Evolutionary conservation across 2,329 filamentous ascomycete genomes (phyloP).

Genomic region (Pseudogymnoascus sp.): DNA sequence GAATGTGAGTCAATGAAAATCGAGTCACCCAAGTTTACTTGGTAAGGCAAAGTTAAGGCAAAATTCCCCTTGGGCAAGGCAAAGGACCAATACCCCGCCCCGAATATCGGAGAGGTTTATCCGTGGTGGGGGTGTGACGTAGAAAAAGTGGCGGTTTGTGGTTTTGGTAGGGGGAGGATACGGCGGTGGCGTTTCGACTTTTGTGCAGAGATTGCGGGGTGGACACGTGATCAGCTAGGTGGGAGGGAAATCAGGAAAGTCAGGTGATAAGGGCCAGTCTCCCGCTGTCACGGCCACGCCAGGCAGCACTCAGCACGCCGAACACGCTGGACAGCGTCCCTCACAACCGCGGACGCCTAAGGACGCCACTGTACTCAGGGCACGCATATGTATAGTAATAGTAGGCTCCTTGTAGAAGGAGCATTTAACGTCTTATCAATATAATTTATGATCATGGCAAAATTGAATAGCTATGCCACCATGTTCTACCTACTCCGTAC

Average conservation of each 20-base stretch:
- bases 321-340: too few relatives aligned
- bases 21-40: not conserved
- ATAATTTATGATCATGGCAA: too few relatives aligned
- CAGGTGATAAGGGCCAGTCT: not conserved
- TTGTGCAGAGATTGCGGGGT: not conserved
- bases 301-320: too few relatives aligned
- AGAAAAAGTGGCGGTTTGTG: not conserved
- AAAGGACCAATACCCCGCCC: slow-evolving; percentile 1
- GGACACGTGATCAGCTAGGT: not conserved
- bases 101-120: slow-evolving; percentile 4
- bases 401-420: too few relatives aligned
- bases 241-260: not conserved
- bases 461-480: too few relatives aligned
- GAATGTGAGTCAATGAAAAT: slow-evolving; percentile 11
- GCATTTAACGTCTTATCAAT: too few relatives aligned
- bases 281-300: too few relatives aligned
- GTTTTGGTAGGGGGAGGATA: not conserved
- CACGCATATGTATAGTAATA: too few relatives aligned
- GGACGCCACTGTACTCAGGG: too few relatives aligned
- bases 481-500: too few relatives aligned
- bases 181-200: not conserved
- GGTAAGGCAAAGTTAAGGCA: not conserved
- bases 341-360: too few relatives aligned
- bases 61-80: not conserved
- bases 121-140: not conserved